Conservation (phyloP, 192 early-diverging fungal genomes). For the Gigaspora rosea region DNA sequence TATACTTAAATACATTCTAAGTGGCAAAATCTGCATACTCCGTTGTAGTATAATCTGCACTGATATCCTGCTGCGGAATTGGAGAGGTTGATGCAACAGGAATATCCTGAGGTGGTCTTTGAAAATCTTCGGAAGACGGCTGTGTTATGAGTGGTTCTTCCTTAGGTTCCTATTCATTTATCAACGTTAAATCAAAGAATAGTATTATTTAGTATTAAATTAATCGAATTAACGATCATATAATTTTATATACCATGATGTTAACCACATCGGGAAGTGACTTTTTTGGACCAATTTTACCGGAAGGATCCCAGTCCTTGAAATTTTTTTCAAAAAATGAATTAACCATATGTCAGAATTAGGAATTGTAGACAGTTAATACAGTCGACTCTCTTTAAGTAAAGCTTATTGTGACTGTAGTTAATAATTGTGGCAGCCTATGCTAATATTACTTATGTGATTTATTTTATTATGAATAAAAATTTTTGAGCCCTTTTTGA, state of each 20-base stretch:
- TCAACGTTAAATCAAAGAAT: too few species aligned
- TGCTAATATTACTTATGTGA: too few species aligned
- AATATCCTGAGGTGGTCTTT: not conserved
- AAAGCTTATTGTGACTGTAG: too few species aligned
- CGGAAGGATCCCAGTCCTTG: conserved; percentile 83
- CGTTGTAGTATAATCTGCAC: too few species aligned
- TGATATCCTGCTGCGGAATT: not conserved
- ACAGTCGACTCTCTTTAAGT: not conserved
- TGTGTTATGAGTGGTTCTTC: conserved; percentile 72
- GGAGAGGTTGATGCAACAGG: conserved; percentile 13
- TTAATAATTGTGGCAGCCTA: too few species aligned
- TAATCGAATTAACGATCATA: not conserved
- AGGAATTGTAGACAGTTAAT: not conserved
- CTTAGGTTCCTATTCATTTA: conserved; percentile 66
- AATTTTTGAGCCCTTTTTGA: too few species aligned
- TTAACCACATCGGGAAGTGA: conserved; percentile 95
- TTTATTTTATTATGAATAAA: too few species aligned
- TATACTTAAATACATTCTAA: too few species aligned
- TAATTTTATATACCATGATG: conserved; percentile 63
- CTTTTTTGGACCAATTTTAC: conserved; percentile 91
- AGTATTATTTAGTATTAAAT: conserved; percentile 1
- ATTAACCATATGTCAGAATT: too few species aligned
- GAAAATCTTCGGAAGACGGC: conserved; percentile 61
- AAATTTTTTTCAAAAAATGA: too few species aligned
- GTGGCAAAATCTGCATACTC: too few species aligned